Conservation (phyloP, 2,329 filamentous ascomycete genomes). For the Neocatenulostroma microsporum region DNA sequence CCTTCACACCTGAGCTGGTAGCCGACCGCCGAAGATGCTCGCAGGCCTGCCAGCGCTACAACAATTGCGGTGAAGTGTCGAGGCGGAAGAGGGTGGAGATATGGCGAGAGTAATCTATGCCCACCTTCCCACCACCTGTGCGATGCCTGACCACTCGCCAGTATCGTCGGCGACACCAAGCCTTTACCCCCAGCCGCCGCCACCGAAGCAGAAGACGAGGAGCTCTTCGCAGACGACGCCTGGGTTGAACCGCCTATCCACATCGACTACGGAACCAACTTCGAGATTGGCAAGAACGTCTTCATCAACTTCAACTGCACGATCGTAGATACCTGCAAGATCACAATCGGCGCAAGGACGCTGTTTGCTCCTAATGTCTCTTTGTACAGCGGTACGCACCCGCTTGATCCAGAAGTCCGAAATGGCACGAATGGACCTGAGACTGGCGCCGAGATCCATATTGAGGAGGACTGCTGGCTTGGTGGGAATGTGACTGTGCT, state of each 20-base stretch:
- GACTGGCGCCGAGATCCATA: slow-evolving; percentile 60
- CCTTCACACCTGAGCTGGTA: slow-evolving; percentile 62
- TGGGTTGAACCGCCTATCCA: slow-evolving; percentile 64
- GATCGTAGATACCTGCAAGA: slow-evolving; percentile 67
- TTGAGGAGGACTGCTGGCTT: slow-evolving; percentile 77
- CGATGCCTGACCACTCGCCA: slow-evolving; percentile 27
- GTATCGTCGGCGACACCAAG: slow-evolving; percentile 54
- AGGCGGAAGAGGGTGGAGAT: slow-evolving; percentile 58
- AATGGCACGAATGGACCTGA: slow-evolving; percentile 72
- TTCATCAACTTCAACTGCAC: slow-evolving; percentile 70
- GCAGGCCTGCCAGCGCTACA: slow-evolving; percentile 56
- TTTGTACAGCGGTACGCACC: slow-evolving; percentile 69
- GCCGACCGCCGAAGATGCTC: slow-evolving; percentile 57
- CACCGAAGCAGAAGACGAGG: slow-evolving; percentile 57
- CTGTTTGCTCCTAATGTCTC: slow-evolving; percentile 71
- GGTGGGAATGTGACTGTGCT: slow-evolving; percentile 64
- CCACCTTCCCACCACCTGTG: background rate
- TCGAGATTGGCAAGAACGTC: slow-evolving; percentile 62
- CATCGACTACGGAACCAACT: slow-evolving; percentile 71
- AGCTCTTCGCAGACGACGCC: slow-evolving; percentile 55
- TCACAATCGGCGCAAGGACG: slow-evolving; percentile 68
- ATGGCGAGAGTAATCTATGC: slow-evolving; percentile 65
- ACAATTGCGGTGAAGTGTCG: slow-evolving; percentile 50
- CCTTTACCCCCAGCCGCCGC: slow-evolving; percentile 54
- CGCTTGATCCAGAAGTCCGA: slow-evolving; percentile 64